Evolutionary conservation across 2,329 filamentous ascomycete species (phyloP), one percentile per base, ranked within the genome.

Genomic region (Aureobasidium sp.): DNA sequence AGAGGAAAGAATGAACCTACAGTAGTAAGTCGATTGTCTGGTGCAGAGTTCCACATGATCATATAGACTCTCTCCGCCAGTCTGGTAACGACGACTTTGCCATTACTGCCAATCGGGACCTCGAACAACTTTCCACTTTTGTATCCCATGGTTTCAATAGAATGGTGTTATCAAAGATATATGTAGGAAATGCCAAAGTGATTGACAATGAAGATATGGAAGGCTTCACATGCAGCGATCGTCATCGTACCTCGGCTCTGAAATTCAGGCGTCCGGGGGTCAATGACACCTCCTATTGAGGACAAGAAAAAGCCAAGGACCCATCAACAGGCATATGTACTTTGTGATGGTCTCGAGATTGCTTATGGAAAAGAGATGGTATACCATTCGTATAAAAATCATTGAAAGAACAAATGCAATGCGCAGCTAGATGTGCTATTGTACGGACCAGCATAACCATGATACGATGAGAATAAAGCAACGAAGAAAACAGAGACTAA

Each of bases 11-110:
- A 34, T 34, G 32, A 9, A 37, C 63, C 50, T 66, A 71, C 76
- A 1, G 85, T 84, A 1, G 85, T 87, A 50, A 93, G 81, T 41
- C 90, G 84, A 76, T 93, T 94, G 76, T 94, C 90, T 1, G 86
- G 85, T 1, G 87, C 84, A 10, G 86, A 87, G 62, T 77, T 78
- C 73, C 90, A 88, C 29, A 87, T 88, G 34, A 93, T 79, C 27
- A 93, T 79, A 75, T 94, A 94, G 70, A 90, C 80, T 42, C 76
- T 72, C 4, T 82, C 78, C 15, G 78, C 73, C 1, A 87, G 86
- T 60, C 82, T 76, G 12, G 86, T 87, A 78, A 84, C 85, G 65
- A 80, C 77, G 65, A 92, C 63, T 9, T 67, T 67, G 59, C 67
- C 65, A 36, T 63, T 36, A 36, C 48, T 53, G 37, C 58, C 65